phyloP scores from a whole-genome alignment of 2,329 filamentous ascomycete species.

The Alternaria hordeiaustralica region DNA sequence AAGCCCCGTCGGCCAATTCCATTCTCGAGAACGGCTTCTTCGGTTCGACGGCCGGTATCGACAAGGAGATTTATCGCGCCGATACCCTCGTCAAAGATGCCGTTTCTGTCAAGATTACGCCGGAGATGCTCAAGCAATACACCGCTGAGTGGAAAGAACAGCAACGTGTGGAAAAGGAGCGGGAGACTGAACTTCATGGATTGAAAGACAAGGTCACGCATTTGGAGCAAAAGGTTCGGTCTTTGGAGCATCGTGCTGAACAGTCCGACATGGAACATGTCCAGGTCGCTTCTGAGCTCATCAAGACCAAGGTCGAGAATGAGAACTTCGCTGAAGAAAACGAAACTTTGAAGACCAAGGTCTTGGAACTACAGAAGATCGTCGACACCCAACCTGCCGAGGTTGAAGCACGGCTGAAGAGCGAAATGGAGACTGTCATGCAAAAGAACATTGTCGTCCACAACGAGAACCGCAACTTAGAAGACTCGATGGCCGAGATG shows the following conservation, averaged over 20 bases:
- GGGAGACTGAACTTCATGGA: conserved; percentile 79
- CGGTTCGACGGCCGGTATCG: conserved; percentile 84
- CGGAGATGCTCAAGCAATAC: conserved; percentile 81
- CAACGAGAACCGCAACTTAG: conserved; percentile 85
- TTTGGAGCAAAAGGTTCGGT: conserved; percentile 78
- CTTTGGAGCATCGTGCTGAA: conserved; percentile 86
- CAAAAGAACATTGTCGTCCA: conserved; percentile 91
- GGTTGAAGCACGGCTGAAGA: conserved; percentile 79
- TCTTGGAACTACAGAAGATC: conserved; percentile 81
- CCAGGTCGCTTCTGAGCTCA: conserved; percentile 85
- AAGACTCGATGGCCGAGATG: conserved; percentile 89
- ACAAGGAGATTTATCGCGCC: conserved; percentile 95
- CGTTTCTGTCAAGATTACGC: conserved; percentile 83
- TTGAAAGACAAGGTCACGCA: conserved; percentile 64
- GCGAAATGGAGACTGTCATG: conserved; percentile 91
- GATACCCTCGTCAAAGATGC: conserved; percentile 94
- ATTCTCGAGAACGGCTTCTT: conserved; percentile 98
- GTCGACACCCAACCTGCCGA: conserved; percentile 90
- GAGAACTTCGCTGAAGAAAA: conserved; percentile 88
- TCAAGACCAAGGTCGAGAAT: conserved; percentile 92
- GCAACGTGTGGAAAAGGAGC: conserved; percentile 78
- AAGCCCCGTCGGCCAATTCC: conserved; percentile 87
- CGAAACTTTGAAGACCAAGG: conserved; percentile 83
- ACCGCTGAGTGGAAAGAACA: conserved; percentile 92
- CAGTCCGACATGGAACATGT: conserved; percentile 90